Evolutionary conservation across 2,329 filamentous ascomycete species (phyloP).

Genomic region (Microsporum ferrugineum): DNA sequence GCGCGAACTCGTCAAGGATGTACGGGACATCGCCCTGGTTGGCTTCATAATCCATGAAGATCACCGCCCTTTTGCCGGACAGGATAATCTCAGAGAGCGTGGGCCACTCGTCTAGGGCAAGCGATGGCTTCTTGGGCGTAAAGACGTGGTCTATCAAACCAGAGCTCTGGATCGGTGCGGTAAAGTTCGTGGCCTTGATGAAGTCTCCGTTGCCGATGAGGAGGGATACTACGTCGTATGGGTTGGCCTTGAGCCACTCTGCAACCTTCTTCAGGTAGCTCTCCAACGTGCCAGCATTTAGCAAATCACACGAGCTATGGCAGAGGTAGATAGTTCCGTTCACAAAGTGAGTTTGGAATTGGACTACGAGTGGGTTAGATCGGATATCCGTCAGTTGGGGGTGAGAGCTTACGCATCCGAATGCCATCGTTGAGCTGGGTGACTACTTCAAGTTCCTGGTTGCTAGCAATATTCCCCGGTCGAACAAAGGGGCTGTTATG

Average conservation of each 20-base stretch:
- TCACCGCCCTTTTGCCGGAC: slow-evolving; percentile 56
- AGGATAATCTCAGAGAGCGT: slow-evolving; percentile 68
- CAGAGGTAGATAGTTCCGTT: slow-evolving; percentile 62
- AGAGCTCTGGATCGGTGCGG: slow-evolving; percentile 55
- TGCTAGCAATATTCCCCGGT: slow-evolving; percentile 59
- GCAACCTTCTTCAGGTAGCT: slow-evolving; percentile 58
- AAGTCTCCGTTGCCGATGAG: slow-evolving; percentile 76
- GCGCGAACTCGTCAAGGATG: slow-evolving; percentile 75
- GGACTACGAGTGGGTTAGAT: slow-evolving; percentile 28
- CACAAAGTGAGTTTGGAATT: slow-evolving; percentile 47
- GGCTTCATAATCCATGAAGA: slow-evolving; percentile 77
- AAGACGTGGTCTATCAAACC: slow-evolving; percentile 66
- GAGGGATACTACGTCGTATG: slow-evolving; percentile 79
- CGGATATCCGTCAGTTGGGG: not conserved
- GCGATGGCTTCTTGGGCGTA: slow-evolving; percentile 56
- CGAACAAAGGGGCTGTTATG: slow-evolving; percentile 74
- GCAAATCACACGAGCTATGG: slow-evolving; percentile 69
- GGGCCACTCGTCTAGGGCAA: slow-evolving; percentile 69
- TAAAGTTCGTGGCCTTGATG: slow-evolving; percentile 53
- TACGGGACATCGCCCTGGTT: slow-evolving; percentile 70
- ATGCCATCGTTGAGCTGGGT: slow-evolving; percentile 66
- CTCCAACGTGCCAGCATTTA: slow-evolving; percentile 69
- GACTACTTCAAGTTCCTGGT: slow-evolving; percentile 57
- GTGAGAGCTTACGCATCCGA: slow-evolving; percentile 39
- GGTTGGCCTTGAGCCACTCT: slow-evolving; percentile 62